Evolutionary conservation across 805 yeast genomes (phyloP), one percentile per base, ranked within the genome.

Genomic region (Kurtzmaniella cleridarum): DNA sequence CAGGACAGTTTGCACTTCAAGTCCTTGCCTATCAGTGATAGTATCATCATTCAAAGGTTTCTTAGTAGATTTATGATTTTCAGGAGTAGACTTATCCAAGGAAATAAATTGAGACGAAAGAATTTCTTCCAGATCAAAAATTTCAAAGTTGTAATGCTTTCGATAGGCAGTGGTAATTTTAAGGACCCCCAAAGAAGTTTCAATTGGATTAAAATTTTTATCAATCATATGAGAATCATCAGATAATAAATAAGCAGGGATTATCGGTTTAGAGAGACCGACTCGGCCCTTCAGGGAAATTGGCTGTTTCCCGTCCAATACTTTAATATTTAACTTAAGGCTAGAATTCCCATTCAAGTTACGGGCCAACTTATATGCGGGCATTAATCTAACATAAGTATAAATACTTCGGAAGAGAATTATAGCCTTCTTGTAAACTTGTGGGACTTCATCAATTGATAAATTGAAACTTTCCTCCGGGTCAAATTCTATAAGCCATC

Each of bases 401-500:
- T 79, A 82, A 28, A 93, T 59, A 35, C 84, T 78, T 33, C 97
- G 77, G 48, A 93, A 79, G 24, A 84, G 62, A 0, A 89, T 65
- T 17, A 86, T 76, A 24, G 90, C 75, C 48, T 82, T 84, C 50
- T 85, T 87, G 62, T 85, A 84, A 7, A 85, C 74, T 32, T 72
- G 60, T 1, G 89, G 84, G 12, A 84, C 67, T 38, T 85, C 93
- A 16, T 69, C 70, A 3, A 61, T 43, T 5, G 60, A 56, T 16
- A 59, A 46, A 12, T 59, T 62, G 6, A 53, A 64, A 55, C 54
- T 66, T 18, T 56, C 58, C 31, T 62, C 64, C 13, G 75, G 60
- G 51, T 84, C 90, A 43, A 90, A 75, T 57, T 90, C 96, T 27
- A 93, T 64, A 17, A 88, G 69, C 98, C 98, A 93, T 42, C 98